Evolutionary conservation across 2,329 filamentous ascomycete genomes (phyloP).

Genomic region (Claviceps lovelessii): DNA sequence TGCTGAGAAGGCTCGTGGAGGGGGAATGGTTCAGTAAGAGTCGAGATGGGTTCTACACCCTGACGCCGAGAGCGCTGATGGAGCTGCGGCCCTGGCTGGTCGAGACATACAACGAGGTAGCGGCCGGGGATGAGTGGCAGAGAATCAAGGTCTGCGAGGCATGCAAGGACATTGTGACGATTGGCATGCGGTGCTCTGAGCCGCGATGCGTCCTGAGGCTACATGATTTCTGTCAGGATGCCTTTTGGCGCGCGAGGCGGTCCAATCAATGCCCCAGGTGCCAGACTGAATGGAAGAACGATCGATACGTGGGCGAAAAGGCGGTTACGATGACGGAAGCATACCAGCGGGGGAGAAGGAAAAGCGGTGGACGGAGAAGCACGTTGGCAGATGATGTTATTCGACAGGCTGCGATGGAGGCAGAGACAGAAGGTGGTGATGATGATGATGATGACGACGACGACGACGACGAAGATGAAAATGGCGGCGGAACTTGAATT

Average conservation of each 20-base stretch:
- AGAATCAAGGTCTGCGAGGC: constrained; percentile 77
- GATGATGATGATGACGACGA: neutral
- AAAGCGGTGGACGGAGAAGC: constrained; percentile 19
- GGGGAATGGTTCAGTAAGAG: constrained; percentile 81
- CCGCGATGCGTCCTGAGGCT: constrained; percentile 54
- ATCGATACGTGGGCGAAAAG: constrained; percentile 39
- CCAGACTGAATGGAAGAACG: constrained; percentile 32
- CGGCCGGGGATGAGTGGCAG: constrained; percentile 45
- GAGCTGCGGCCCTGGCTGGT: constrained; percentile 74
- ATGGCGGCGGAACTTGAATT: neutral
- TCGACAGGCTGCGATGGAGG: constrained; percentile 10
- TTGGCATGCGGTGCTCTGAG: constrained; percentile 62
- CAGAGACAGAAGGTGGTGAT: constrained; percentile 1
- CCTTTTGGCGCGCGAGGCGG: constrained; percentile 55
- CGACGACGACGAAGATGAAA: neutral
- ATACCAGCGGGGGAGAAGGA: constrained; percentile 29
- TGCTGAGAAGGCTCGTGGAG: constrained; percentile 54
- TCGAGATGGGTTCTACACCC: constrained; percentile 53
- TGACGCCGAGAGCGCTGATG: constrained; percentile 66
- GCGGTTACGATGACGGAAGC: constrained; percentile 40
- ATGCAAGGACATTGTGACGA: constrained; percentile 79
- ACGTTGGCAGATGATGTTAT: constrained; percentile 22
- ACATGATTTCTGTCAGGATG: constrained; percentile 62
- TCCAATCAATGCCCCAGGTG: constrained; percentile 52
- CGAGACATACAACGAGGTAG: constrained; percentile 75